These are phyloP conservation scores for Giardia muris DNA, from an alignment of 208 protist genomes.

Conservation along the genomic window DNA sequence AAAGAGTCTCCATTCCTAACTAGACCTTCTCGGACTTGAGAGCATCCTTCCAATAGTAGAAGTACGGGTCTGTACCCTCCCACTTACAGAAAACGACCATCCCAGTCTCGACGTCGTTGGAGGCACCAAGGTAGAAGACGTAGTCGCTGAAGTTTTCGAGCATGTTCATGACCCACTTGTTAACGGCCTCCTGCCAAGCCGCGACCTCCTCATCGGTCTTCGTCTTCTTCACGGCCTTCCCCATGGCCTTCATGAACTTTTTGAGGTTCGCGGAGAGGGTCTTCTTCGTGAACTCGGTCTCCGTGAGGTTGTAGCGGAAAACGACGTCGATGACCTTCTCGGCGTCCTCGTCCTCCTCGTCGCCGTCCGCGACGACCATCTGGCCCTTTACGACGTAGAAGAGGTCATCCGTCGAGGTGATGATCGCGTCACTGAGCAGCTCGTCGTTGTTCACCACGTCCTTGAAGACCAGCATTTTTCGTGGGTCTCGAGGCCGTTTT, in stretches of 20 bases:
- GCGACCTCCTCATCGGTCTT: background rate
- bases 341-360: slow-evolving; percentile 9
- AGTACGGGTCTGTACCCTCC: background rate
- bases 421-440: background rate
- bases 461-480: slow-evolving; percentile 19
- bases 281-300: background rate
- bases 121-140: background rate
- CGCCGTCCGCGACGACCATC: background rate
- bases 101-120: background rate
- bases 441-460: background rate
- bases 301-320: background rate
- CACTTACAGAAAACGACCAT: slow-evolving; percentile 20
- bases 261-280: background rate
- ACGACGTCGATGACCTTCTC: slow-evolving; percentile 15
- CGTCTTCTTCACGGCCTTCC: background rate
- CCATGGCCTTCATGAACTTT: background rate
- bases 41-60: slow-evolving; percentile 22
- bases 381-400: slow-evolving; percentile 23
- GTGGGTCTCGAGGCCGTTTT: too few species aligned
- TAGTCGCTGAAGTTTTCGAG: background rate
- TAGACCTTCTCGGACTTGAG: slow-evolving; percentile 17
- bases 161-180: background rate
- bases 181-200: background rate
- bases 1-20: too few species aligned
- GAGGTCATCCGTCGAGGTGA: background rate